A percentile compares a stretch with the other conserved stretches of the same genome.
These are phyloP conservation scores for Cercospora sesami DNA, from an alignment of 2,329 filamentous ascomycete genomes.

Conservation along the genomic window DNA sequence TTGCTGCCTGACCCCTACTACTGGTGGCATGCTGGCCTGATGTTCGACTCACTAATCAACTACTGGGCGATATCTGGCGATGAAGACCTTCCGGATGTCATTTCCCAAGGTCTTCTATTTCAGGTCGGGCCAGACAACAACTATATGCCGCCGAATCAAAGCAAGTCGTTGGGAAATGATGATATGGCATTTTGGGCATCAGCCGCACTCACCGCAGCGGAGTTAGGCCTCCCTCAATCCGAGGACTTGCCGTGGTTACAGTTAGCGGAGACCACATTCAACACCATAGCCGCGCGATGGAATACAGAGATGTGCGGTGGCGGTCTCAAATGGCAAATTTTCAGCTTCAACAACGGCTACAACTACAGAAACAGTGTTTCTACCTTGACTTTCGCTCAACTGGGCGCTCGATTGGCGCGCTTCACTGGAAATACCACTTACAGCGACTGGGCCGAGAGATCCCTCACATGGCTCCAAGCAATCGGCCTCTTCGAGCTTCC, in stretches of 20 bases:
- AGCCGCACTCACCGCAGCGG: conserved; percentile 75
- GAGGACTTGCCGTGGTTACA: conserved; percentile 60
- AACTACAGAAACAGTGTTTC: conserved; percentile 80
- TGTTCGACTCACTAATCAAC: conserved; percentile 68
- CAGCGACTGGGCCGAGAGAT: conserved; percentile 63
- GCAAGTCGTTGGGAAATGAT: conserved; percentile 48
- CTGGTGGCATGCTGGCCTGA: conserved; percentile 66
- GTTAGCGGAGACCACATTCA: conserved; percentile 71
- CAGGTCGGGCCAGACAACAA: conserved; percentile 62
- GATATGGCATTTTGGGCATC: conserved; percentile 76
- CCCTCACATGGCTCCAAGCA: conserved; percentile 64
- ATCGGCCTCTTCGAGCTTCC: conserved; percentile 57
- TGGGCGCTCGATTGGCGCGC: conserved; percentile 58
- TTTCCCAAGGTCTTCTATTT: conserved; percentile 60
- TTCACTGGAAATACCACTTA: conserved; percentile 55
- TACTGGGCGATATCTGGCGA: conserved; percentile 69
- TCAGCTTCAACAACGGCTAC: conserved; percentile 71
- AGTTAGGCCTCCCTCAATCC: conserved; percentile 66
- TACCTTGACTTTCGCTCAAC: conserved; percentile 80
- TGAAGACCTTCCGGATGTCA: conserved; percentile 59
- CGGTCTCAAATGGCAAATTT: conserved; percentile 69
- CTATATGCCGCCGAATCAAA: conserved; percentile 56
- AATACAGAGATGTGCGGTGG: conserved; percentile 62
- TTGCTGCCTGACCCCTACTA: conserved; percentile 40
- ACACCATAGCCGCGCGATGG: conserved; percentile 72